A percentile compares a stretch with the other conserved stretches of the same genome.
phyloP scores from a whole-genome alignment of 129 eudicot genomes.

The Flaveria bidentis region DNA sequence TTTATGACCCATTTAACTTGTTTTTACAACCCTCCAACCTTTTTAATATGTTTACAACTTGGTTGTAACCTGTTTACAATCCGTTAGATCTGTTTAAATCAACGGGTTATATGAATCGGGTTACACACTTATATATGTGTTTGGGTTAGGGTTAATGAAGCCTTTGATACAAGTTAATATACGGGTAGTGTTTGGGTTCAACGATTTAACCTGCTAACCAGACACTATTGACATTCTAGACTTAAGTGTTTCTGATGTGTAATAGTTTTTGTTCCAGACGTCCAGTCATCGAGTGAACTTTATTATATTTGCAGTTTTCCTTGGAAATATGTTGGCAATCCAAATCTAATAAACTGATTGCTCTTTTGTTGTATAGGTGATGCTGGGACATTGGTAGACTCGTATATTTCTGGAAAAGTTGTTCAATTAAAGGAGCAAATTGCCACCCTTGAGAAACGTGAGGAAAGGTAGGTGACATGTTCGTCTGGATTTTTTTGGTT shows the following conservation, averaged over 20 bases:
- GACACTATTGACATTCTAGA: no score
- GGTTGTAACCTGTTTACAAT: background rate
- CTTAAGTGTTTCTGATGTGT: background rate
- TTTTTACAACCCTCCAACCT: background rate
- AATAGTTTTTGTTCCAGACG: background rate
- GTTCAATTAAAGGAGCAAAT: conserved; percentile 93
- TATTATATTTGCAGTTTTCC: background rate
- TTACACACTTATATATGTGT: background rate
- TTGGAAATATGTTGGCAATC: background rate
- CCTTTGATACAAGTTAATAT: background rate
- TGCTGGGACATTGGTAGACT: conserved; percentile 82
- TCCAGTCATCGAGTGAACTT: background rate
- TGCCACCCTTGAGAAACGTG: conserved; percentile 96
- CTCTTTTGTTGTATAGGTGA: conserved; percentile 52
- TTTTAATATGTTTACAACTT: background rate
- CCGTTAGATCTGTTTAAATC: background rate
- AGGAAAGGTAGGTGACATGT: conserved; percentile 66
- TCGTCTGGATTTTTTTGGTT: background rate
- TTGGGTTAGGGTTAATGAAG: background rate
- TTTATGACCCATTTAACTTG: background rate
- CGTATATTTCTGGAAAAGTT: conserved; percentile 85
- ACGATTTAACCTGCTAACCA: background rate
- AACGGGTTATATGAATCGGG: background rate
- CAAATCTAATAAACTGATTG: conserved; percentile 9
- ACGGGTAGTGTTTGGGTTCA: background rate